phyloP scores from a whole-genome alignment of 2,329 filamentous ascomycete genomes.

The Cordyceps javanica region DNA sequence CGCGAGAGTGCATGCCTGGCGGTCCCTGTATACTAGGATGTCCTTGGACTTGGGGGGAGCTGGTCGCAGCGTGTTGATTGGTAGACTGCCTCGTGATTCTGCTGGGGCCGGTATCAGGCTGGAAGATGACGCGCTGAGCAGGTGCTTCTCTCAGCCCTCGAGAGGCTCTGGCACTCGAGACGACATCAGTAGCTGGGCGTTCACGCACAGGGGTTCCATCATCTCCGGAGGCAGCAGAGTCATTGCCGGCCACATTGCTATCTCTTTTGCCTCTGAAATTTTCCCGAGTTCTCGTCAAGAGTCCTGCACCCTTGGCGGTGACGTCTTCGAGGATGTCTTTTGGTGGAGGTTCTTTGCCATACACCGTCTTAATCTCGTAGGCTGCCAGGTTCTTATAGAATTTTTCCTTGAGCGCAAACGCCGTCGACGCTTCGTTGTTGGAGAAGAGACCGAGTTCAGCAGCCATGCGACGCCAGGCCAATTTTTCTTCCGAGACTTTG shows the following conservation, averaged over 20 bases:
- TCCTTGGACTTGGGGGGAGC: slow-evolving; percentile 23
- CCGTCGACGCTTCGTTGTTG: slow-evolving; percentile 72
- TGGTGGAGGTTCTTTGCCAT: slow-evolving; percentile 75
- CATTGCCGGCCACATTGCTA: slow-evolving; percentile 45
- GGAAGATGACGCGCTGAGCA: slow-evolving; percentile 76
- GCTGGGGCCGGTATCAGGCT: slow-evolving; percentile 65
- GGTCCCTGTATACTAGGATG: slow-evolving; percentile 27
- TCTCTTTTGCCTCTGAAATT: slow-evolving; percentile 56
- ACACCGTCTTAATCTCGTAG: slow-evolving; percentile 74
- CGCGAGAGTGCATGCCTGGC: slow-evolving; percentile 29
- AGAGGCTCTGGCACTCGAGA: slow-evolving; percentile 52
- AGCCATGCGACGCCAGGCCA: slow-evolving; percentile 77
- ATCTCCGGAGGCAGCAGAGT: slow-evolving; percentile 54
- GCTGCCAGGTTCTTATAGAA: slow-evolving; percentile 88
- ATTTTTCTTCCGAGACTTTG: slow-evolving; percentile 73
- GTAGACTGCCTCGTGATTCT: slow-evolving; percentile 57
- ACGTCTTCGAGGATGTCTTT: slow-evolving; percentile 84
- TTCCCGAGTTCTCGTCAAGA: slow-evolving; percentile 73
- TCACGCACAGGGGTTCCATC: slow-evolving; percentile 54
- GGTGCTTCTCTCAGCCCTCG: slow-evolving; percentile 74
- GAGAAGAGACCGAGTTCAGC: slow-evolving; percentile 69
- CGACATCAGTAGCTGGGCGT: slow-evolving; percentile 42
- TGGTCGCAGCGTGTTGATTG: slow-evolving; percentile 33
- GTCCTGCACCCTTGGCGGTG: slow-evolving; percentile 74
- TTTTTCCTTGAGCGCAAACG: slow-evolving; percentile 77